These are phyloP conservation scores for Atractiella rhizophila DNA, from an alignment of 768 basidiomycete genomes.

Conservation along the genomic window DNA sequence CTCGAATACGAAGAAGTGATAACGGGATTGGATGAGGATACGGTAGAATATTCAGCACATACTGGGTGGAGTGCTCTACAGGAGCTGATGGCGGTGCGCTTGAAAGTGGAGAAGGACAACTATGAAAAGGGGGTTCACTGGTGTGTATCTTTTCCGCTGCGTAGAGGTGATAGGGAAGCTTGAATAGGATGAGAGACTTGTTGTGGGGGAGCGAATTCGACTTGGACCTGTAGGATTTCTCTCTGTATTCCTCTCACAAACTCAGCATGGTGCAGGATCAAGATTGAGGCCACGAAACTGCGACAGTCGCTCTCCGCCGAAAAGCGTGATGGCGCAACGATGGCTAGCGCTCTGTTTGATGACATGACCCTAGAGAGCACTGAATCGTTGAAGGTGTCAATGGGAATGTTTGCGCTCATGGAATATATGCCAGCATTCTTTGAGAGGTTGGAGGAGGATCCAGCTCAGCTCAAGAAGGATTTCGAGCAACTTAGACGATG, in stretches of 20 bases:
- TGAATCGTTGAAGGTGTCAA: conserved; percentile 23
- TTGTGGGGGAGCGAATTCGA: conserved; percentile 51
- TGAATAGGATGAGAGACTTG: conserved; percentile 52
- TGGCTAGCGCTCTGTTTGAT: conserved; percentile 44
- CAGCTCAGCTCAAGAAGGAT: conserved; percentile 42
- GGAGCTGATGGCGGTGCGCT: conserved; percentile 44
- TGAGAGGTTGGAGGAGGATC: conserved; percentile 42
- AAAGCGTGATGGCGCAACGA: conserved; percentile 65
- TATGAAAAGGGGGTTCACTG: conserved; percentile 66
- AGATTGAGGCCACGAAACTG: conserved; percentile 61
- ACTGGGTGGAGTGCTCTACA: conserved; percentile 44
- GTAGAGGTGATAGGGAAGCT: too few species aligned
- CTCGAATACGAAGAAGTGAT: conserved; percentile 73
- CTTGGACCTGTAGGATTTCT: conserved; percentile 37
- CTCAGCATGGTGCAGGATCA: conserved; percentile 30
- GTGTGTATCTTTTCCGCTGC: too few species aligned
- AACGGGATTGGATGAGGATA: conserved; percentile 67
- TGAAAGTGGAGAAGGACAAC: conserved; percentile 57
- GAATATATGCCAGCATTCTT: conserved; percentile 55
- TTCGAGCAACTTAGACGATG: conserved; percentile 46
- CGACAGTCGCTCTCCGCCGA: conserved; percentile 70
- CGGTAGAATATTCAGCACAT: conserved; percentile 55
- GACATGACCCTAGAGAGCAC: conserved; percentile 44
- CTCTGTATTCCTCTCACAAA: not conserved
- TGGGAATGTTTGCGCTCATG: conserved; percentile 41